Evolutionary conservation across 176 grass and related monocot genomes (phyloP).

Genomic region (Zea mays): Zm-B73-REFERENCE-NAM-5.0 NC_050097.1:136405001-136405500

Average conservation of each 20-base stretch:
- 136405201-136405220: conserved; percentile 89
- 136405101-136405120: no score
- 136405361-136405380: conserved; percentile 74
- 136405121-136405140: no score
- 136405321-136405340: no score
- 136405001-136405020: no score
- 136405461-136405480: no score
- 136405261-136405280: conserved; percentile 91
- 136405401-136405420: conserved; percentile 68
- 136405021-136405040: no score
- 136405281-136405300: conserved; percentile 81
- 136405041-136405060: no score
- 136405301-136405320: conserved; percentile 43
- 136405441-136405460: neutral
- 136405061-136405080: no score
- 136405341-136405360: no score
- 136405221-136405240: conserved; percentile 94
- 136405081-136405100: no score
- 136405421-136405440: neutral
- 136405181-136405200: conserved; percentile 80
- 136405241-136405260: conserved; percentile 99
- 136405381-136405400: conserved; percentile 87
- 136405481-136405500: no score
- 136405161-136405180: conserved; percentile 91
- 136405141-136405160: conserved; percentile 73